Evolutionary conservation across 129 eudicot genomes (phyloP), one percentile per base, ranked within the genome.

Genomic region (Heracleum sosnowskyi): DNA sequence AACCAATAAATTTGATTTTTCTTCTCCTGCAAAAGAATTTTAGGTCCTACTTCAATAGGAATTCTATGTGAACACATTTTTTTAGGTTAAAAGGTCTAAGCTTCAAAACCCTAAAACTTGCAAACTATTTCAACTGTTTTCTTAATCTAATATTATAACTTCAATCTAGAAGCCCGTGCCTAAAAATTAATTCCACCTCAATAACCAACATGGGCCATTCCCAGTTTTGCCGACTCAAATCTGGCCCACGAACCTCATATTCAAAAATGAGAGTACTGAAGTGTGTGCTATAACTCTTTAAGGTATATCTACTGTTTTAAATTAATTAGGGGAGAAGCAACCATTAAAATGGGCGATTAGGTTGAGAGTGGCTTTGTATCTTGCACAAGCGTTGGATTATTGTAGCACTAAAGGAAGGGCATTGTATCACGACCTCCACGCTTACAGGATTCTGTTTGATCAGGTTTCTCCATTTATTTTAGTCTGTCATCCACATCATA

Each of bases 271-370:
- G 60, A 20, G 60, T 18, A 51, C 60, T 51, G n/a, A 51, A 45
- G 60, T 60, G 34, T 60, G 1, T 60, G n/a, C n/a, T 33, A 3
- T 37, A 37, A 37, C 40, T 37, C 13, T 9, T 24, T 60, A 60
- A 28, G 34, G 34, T 62, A 62, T 62, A 28, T 66, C 40, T 31
- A 36, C 26, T 49, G 36, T 73, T 69, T 76, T 31, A 46, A 73
- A 75, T 78, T 73, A 24, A 75, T 18, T 76, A 88, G 98, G 98
- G 98, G 96, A 90, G 74, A 85, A 55, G 75, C 92, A 90, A 74
- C 96, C 96, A 26, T 49, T 93, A 86, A 90, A 90, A 81, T 93
- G 98, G 96, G 85, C 91, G 9, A 87, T 93, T 92, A 87, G 98
- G 79, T 82, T 93, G 76, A 88, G 98, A 69, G 98, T 93, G 77